Evolutionary conservation across 2,329 filamentous ascomycete species (phyloP), one percentile per base, ranked within the genome.

Genomic region (Aspergillus texensis): DNA sequence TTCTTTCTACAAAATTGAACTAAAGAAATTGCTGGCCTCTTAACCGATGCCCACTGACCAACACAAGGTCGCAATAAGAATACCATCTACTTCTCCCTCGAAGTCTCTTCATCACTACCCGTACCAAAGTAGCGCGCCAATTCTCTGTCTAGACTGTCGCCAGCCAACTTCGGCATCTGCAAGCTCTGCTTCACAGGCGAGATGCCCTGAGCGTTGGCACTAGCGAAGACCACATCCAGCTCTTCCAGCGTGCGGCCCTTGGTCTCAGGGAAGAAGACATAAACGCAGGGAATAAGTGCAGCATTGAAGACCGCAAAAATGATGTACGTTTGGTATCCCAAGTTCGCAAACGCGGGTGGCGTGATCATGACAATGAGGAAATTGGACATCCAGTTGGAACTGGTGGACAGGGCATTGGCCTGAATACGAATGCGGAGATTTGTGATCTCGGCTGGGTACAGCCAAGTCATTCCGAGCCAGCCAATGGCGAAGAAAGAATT

Each of bases 331-430:
- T 81, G 75, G 68, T 85, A 87, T 0, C 77, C 75, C 62, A 87
- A 86, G 62, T 80, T 84, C 8, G 77, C 75, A 65, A 89, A 86
- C 4, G 86, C 84, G 3, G 86, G 81, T 0, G 88, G 88, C 0
- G 87, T 88, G 57, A 90, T 85, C 83, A 89, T 88, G 57, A 90
- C 88, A 32, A 90, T 85, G 71, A 89, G 79, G 74, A 89, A 89
- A 74, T 88, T 87, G 75, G 83, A 84, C 12, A 84, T 77, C 85
- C 85, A 87, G 75, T 87, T 88, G 48, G 82, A 61, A 30, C 53
- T 57, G 16, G 87, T 90, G 3, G 85, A 85, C 39, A 89, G 76
- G 1, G 88, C 88, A 70, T 89, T 89, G 58, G 86, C 85, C 19
- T 86, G 85, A 16, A 84, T 86, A 62, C 86, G 83, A 57, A 86